Evolutionary conservation across 768 basidiomycete genomes (phyloP), one percentile per base, ranked within the genome.

Genomic region (Hypholoma fasciculare): DNA sequence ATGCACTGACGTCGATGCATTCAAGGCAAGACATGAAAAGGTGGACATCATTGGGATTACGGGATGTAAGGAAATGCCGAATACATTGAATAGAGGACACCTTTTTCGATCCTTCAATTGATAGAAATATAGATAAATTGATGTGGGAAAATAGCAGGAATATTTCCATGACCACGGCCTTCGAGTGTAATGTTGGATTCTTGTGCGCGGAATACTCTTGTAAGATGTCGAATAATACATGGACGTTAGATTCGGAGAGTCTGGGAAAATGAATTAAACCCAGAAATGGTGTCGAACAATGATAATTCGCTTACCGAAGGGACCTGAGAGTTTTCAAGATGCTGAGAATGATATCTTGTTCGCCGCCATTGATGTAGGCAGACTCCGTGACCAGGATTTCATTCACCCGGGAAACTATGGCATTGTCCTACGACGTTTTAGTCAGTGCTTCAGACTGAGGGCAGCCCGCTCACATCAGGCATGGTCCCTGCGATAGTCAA

Each of bases 1-100:
- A 94, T 19, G 84, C 61, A 17, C 67, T 69, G 6, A 84, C 79
- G 61, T 86, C 80, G 12, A 91, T 60, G 40, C 78, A 83, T 40
- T 79, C 75, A 49, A 94, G 67, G 60, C 89, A 91, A 1, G 78
- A 73, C 11, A 94, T 65, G 63, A 92, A 91, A 6, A 87, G 64
- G 69, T 87, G 88, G 53, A 84, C 71, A 43, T 88, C 82, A 63
- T 90, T 87, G 1, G 80, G 74, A 52, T 85, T 76, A 7, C 72
- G 66, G 0, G 87, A 88, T 1, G 71, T 75, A 30, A 94, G 72
- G n/a, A 89, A 73, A 52, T 78, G 74, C 2, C 85, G 82, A 49
- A 93, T 80, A 55, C 69, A 67, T 12, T 75, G 70, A 13, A 86
- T 71, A 49, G 81, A 73, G 13, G 77, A 73, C 37, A 66, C 59